Evolutionary conservation across 2,329 filamentous ascomycete genomes (phyloP), one percentile per base, ranked within the genome.

Genomic region (Aspergillus quadrilineatus): DNA sequence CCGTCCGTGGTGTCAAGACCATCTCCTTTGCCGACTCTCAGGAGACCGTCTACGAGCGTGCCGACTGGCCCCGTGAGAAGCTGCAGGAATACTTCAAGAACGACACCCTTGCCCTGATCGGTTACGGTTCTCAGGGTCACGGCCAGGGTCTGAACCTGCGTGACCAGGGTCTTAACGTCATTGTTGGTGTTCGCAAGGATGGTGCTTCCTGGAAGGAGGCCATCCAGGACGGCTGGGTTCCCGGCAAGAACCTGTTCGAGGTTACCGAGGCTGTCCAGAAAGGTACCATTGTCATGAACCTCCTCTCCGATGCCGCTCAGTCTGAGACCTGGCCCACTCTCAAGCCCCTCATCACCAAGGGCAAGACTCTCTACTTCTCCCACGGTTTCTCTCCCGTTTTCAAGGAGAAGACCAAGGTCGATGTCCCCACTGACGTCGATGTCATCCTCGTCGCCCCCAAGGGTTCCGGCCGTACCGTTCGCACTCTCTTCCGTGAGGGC

Each of bases 281-380:
- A 78, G 91, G 93, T 75, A 92, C 92, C 79, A 90, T 97, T 77
- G 77, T 99, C 85, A 99, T 99, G 94, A 99, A 99, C 88, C 85
- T 99, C 69, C 91, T 99, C 80, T 90, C 86, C 76, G 94, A 99
- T 77, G 94, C 94, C 71, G 94, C 94, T 69, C 94, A 99, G 86
- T 92, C 87, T 73, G 94, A 97, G 89, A 99, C 94, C 64, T 99
- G 94, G 94, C 92, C 94, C 73, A 83, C 87, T 70, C 94, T 99
- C 81, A 97, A 97, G 89, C 94, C 94, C 74, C 90, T 96, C 82
- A 84, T 99, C 73, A 92, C 89, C 80, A 93, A 97, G 90, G 94
- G 91, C 83, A 99, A 99, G 93, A 99, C 94, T 60, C 90, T 99
- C 69, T 99, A 99, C 89, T 99, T 99, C 87, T 97, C 94, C 69